phyloP scores from a whole-genome alignment of 352 stramenopile species.

The Thalassiosira hispida region DNA sequence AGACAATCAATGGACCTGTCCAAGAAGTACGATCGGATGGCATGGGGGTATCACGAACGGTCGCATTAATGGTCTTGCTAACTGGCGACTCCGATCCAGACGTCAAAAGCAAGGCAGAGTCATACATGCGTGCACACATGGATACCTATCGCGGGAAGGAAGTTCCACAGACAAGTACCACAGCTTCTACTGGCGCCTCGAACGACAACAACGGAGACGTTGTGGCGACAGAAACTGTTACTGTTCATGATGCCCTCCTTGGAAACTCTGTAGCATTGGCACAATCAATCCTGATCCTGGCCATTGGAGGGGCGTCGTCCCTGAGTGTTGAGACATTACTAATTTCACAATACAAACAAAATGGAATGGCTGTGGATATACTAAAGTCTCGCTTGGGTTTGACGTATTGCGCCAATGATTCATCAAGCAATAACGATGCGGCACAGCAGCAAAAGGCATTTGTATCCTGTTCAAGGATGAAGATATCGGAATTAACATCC shows the following conservation, averaged over 20 bases:
- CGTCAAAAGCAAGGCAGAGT: conserved; percentile 64
- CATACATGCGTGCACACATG: conserved; percentile 73
- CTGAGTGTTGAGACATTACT: conserved; percentile 12
- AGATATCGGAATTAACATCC: conserved; percentile 53
- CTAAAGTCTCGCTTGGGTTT: conserved; percentile 35
- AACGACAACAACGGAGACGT: not conserved
- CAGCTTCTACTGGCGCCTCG: not conserved
- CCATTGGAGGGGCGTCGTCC: conserved; percentile 54
- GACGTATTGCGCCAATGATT: conserved; percentile 21
- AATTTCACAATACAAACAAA: conserved; percentile 27
- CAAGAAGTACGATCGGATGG: not conserved
- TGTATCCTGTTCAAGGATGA: conserved; percentile 56
- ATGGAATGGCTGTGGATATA: conserved; percentile 3
- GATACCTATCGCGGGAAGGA: conserved; percentile 56
- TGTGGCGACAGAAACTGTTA: conserved; percentile 12
- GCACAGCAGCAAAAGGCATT: conserved; percentile 31
- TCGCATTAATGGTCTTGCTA: conserved; percentile 65
- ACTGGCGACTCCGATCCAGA: conserved; percentile 62
- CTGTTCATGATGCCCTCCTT: conserved; percentile 45
- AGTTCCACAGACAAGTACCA: not conserved
- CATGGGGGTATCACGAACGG: conserved; percentile 58
- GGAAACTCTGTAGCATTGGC: conserved; percentile 54
- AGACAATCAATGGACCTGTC: not conserved
- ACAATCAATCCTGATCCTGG: conserved; percentile 56
- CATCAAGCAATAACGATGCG: conserved; percentile 8